These are phyloP conservation scores for Ophiobolus disseminans DNA, from an alignment of 2,329 filamentous ascomycete genomes.

Conservation along the genomic window DNA sequence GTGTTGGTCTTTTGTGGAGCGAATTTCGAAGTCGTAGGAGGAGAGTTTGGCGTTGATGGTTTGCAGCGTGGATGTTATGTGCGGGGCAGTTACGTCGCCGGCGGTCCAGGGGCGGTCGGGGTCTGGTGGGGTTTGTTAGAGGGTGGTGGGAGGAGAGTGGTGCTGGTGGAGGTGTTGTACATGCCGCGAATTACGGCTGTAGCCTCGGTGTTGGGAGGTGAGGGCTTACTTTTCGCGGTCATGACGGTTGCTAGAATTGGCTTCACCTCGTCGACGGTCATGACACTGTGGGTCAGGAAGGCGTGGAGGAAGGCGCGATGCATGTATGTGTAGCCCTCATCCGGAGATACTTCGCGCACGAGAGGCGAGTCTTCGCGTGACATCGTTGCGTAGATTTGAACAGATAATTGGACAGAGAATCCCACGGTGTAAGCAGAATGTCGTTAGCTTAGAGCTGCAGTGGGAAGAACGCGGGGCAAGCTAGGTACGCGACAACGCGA, in stretches of 20 bases:
- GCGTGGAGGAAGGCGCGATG: constrained; percentile 92
- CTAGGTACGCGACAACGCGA: constrained; percentile 24
- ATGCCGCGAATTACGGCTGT: too few relatives aligned
- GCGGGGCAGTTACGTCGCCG: constrained; percentile 71
- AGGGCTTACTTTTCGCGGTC: constrained; percentile 61
- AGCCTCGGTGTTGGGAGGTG: too few relatives aligned
- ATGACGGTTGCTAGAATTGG: constrained; percentile 78
- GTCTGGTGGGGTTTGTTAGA: constrained; percentile 21
- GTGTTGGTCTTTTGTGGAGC: constrained; percentile 72
- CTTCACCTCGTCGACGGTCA: constrained; percentile 77
- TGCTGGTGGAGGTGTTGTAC: too few relatives aligned
- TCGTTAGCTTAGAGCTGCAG: constrained; percentile 3
- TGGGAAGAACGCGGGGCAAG: constrained; percentile 1
- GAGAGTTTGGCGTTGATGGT: constrained; percentile 75
- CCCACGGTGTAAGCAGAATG: neutral
- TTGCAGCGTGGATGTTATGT: constrained; percentile 73
- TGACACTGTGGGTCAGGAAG: constrained; percentile 76
- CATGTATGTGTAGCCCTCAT: constrained; percentile 54
- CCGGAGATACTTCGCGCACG: constrained; percentile 17
- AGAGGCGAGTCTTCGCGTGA: constrained; percentile 23
- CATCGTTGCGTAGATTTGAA: constrained; percentile 8
- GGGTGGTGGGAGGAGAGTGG: neutral
- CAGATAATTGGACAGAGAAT: neutral
- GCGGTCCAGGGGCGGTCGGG: constrained; percentile 57
- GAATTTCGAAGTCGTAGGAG: constrained; percentile 86